phyloP scores from a whole-genome alignment of 768 basidiomycete genomes.

The Sarcomyxa edulis region DNA sequence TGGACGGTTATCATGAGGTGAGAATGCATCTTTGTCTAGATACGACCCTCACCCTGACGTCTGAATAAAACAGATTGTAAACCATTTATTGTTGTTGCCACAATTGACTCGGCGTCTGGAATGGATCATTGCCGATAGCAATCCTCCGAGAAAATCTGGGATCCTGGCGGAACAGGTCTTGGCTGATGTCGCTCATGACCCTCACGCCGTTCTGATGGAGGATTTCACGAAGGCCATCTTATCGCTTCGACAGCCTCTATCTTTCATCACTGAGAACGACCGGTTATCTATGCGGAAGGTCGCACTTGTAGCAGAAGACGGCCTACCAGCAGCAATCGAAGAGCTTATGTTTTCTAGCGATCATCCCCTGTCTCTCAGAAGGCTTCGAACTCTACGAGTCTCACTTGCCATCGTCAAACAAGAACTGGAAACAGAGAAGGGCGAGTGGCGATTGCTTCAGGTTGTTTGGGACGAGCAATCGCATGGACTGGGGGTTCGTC shows the following conservation, averaged over 20 bases:
- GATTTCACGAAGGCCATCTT: conserved; percentile 57
- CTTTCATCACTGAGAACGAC: conserved; percentile 58
- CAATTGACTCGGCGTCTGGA: conserved; percentile 70
- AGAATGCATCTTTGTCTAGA: conserved; percentile 2
- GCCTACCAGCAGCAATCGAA: conserved; percentile 56
- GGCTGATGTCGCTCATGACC: conserved; percentile 52
- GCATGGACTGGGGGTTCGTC: conserved; percentile 51
- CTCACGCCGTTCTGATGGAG: conserved; percentile 50
- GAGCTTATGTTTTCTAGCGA: conserved; percentile 48
- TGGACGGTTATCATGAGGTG: conserved; percentile 73
- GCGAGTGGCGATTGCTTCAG: conserved; percentile 51
- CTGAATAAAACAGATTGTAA: conserved; percentile 58
- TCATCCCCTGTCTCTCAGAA: conserved; percentile 45
- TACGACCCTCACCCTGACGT: conserved; percentile 2
- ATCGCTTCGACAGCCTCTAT: conserved; percentile 53
- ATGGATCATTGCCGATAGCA: conserved; percentile 64
- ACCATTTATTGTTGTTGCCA: conserved; percentile 65
- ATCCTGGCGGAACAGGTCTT: conserved; percentile 69
- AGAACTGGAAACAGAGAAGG: conserved; percentile 47
- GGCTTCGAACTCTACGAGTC: conserved; percentile 57
- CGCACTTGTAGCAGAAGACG: conserved; percentile 66
- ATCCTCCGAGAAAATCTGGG: conserved; percentile 56
- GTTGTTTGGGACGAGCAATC: conserved; percentile 56
- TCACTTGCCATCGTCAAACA: conserved; percentile 52
- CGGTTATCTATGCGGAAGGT: conserved; percentile 52